These are phyloP conservation scores for Colletotrichum tamarilloi DNA, from an alignment of 2,329 filamentous ascomycete species.

Conservation along the genomic window DNA sequence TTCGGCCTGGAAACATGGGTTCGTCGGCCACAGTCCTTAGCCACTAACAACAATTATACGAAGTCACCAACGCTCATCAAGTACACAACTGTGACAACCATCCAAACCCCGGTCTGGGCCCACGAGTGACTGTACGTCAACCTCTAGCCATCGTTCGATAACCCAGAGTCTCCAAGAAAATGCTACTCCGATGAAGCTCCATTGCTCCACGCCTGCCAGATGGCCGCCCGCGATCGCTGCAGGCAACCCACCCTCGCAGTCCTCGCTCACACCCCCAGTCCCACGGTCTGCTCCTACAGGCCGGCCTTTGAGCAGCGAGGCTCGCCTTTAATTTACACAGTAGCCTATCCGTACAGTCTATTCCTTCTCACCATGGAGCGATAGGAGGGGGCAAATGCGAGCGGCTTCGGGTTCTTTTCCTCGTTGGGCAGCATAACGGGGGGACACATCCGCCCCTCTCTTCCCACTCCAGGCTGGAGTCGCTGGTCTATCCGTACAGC, in stretches of 20 bases:
- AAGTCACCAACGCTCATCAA: neutral
- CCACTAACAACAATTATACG: neutral
- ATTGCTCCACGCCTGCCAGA: conserved; percentile 1
- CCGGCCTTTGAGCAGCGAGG: neutral
- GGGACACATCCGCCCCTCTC: neutral
- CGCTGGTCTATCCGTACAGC: neutral
- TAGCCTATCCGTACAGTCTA: neutral
- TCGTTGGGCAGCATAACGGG: neutral
- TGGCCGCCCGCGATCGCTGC: conserved; percentile 21
- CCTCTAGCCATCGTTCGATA: conserved; percentile 22
- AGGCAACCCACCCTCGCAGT: neutral
- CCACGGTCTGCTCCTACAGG: too few species aligned
- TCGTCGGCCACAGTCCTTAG: neutral
- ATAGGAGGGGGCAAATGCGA: neutral
- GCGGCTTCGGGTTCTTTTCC: conserved; percentile 15
- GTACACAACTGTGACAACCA: neutral
- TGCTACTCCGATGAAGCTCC: neutral
- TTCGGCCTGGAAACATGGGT: conserved; percentile 1
- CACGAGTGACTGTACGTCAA: neutral
- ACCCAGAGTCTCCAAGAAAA: conserved; percentile 8
- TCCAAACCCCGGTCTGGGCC: neutral
- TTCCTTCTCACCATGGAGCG: neutral
- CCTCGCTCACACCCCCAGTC: neutral
- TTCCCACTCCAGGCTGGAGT: neutral
- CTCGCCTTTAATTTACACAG: neutral